phyloP scores from a whole-genome alignment of 176 grass and related monocot species.

The Lolium rigidum region DNA sequence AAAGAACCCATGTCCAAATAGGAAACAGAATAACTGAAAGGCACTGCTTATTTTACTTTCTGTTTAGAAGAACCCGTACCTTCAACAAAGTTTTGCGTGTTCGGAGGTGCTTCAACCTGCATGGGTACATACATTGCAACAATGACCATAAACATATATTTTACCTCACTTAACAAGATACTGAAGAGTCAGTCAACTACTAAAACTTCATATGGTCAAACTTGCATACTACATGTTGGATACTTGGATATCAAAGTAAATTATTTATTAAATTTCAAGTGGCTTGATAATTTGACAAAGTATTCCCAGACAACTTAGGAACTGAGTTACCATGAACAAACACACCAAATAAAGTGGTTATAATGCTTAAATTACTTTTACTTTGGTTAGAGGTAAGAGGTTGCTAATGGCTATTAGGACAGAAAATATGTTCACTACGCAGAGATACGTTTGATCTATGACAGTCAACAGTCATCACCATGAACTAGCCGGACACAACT shows the following conservation, averaged over 20 bases:
- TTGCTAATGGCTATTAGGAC: not conserved
- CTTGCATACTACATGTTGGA: constrained; percentile 9
- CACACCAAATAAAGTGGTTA: not conserved
- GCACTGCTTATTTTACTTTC: constrained; percentile 22
- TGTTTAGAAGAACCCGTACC: constrained; percentile 47
- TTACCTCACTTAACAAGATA: constrained; percentile 11
- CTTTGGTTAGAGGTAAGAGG: constrained; percentile 3
- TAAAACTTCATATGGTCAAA: constrained; percentile 5
- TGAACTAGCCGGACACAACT: not conserved
- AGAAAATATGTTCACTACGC: not conserved
- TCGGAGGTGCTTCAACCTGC: constrained; percentile 45
- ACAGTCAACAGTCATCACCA: constrained; percentile 13
- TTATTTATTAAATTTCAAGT: constrained; percentile 4
- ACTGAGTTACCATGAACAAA: constrained; percentile 13
- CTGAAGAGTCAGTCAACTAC: constrained; percentile 1
- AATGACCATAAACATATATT: constrained; percentile 23
- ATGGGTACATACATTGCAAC: constrained; percentile 19
- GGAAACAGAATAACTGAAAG: constrained; percentile 6
- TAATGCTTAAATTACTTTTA: constrained; percentile 25
- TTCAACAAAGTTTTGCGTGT: constrained; percentile 43
- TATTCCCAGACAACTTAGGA: constrained; percentile 5
- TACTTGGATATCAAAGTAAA: not conserved
- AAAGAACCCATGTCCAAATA: not conserved
- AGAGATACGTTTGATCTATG: not conserved
- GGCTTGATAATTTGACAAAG: constrained; percentile 12